phyloP scores from a whole-genome alignment of 306 rosid species.

The Datisca glomerata region DNA sequence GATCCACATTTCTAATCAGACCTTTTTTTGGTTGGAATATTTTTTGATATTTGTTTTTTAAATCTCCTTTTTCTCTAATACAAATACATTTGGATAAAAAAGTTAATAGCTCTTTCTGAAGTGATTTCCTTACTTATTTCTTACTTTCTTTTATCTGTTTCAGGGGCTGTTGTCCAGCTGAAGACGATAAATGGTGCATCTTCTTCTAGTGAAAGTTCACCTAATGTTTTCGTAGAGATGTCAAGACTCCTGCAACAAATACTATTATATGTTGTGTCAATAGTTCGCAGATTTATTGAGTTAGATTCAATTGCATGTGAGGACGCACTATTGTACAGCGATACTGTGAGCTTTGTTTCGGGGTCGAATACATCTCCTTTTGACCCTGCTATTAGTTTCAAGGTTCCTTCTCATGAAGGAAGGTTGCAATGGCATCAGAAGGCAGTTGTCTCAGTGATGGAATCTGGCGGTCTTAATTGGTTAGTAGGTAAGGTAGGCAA shows the following conservation, averaged over 20 bases:
- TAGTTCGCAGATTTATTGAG: constrained; percentile 61
- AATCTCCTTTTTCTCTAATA: too few species aligned
- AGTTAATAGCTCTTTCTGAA: too few species aligned
- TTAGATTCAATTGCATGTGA: constrained; percentile 44
- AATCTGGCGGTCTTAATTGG: constrained; percentile 99
- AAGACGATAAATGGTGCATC: constrained; percentile 69
- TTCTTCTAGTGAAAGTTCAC: constrained; percentile 54
- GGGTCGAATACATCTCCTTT: constrained; percentile 22
- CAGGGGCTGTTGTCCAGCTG: constrained; percentile 91
- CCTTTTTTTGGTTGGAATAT: too few species aligned
- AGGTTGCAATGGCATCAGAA: constrained; percentile 75
- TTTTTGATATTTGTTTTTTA: too few species aligned
- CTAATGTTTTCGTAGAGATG: constrained; percentile 46
- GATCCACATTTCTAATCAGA: too few species aligned
- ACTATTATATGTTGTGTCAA: constrained; percentile 61
- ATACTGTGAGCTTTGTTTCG: constrained; percentile 27
- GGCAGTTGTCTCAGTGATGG: constrained; percentile 92
- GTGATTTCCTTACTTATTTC: constrained; percentile 1
- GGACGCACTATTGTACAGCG: constrained; percentile 38
- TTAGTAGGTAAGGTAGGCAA: constrained; percentile 99
- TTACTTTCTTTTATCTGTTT: constrained; percentile 19
- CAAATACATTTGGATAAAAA: too few species aligned
- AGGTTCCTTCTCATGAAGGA: constrained; percentile 47
- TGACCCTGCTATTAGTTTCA: constrained; percentile 44
- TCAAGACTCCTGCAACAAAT: constrained; percentile 60